These are phyloP conservation scores for Colletotrichum destructivum DNA, from an alignment of 2,329 filamentous ascomycete genomes.

Conservation along the genomic window DNA sequence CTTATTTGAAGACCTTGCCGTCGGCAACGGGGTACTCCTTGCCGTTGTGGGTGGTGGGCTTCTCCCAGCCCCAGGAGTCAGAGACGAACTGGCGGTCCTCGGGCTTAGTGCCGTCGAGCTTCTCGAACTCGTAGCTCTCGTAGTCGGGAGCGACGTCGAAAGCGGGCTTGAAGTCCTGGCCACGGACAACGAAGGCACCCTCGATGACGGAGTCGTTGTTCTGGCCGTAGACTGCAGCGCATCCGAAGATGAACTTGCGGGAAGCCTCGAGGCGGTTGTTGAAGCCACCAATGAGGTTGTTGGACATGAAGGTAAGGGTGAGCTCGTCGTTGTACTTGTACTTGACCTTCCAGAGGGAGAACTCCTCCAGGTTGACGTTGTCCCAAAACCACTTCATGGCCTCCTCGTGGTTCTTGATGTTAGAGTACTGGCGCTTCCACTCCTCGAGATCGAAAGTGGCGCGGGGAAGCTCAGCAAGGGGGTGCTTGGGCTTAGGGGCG, in stretches of 20 bases:
- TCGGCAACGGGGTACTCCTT: slow-evolving; percentile 92
- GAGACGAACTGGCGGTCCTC: slow-evolving; percentile 91
- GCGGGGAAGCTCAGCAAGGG: slow-evolving; percentile 86
- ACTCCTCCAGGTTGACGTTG: slow-evolving; percentile 93
- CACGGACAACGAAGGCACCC: slow-evolving; percentile 95
- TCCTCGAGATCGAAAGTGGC: slow-evolving; percentile 90
- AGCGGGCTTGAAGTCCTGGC: slow-evolving; percentile 86
- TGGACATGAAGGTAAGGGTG: slow-evolving; percentile 97
- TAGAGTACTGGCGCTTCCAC: slow-evolving; percentile 99
- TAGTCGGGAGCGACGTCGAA: slow-evolving; percentile 98
- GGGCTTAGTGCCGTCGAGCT: slow-evolving; percentile 90
- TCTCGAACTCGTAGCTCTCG: slow-evolving; percentile 96
- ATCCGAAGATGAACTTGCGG: slow-evolving; percentile 98
- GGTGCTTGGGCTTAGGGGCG: slow-evolving; percentile 96
- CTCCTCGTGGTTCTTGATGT: slow-evolving; percentile 76
- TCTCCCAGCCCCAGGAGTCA: slow-evolving; percentile 93
- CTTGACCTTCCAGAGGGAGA: slow-evolving; percentile 93
- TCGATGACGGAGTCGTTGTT: slow-evolving; percentile 92
- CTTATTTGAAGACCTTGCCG: slow-evolving; percentile 99
- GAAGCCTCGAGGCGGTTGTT: slow-evolving; percentile 96
- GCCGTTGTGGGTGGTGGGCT: slow-evolving; percentile 82
- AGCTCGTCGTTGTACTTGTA: slow-evolving; percentile 99
- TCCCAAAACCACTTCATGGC: slow-evolving; percentile 99
- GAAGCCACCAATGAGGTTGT: slow-evolving; percentile 98
- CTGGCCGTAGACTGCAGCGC: slow-evolving; percentile 88